Percentiles rank a stretch among this genome's conserved stretches.
phyloP scores from a whole-genome alignment of 306 rosid species.

The Hippophae rhamnoides region DNA sequence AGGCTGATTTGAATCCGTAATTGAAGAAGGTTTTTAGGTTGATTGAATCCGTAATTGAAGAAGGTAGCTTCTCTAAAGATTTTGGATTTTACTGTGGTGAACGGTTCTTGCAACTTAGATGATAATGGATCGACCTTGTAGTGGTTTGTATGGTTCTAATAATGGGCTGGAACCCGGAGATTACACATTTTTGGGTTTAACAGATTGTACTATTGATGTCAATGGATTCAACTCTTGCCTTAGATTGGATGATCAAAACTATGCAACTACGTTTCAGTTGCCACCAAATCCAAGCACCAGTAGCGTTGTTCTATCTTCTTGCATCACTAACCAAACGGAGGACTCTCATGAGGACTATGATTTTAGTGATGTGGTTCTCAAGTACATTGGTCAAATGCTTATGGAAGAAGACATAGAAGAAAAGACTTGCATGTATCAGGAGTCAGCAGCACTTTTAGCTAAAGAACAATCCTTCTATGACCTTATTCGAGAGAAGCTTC shows the following conservation, averaged over 20 bases:
- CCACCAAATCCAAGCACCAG: conserved; percentile 6
- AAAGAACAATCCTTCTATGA: conserved; percentile 49
- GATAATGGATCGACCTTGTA: conserved; percentile 21
- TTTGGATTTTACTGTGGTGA: conserved; percentile 14
- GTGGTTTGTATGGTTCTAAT: conserved; percentile 11
- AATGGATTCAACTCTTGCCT: conserved; percentile 2
- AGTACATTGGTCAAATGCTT: conserved; percentile 47
- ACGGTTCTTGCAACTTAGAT: conserved; percentile 1
- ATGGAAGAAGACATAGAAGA: conserved; percentile 54
- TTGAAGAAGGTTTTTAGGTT: background rate
- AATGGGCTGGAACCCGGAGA: conserved; percentile 12
- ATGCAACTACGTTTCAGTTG: conserved; percentile 10
- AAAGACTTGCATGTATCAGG: conserved; percentile 38
- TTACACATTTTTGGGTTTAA: conserved; percentile 1
- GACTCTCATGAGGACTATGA: conserved; percentile 36
- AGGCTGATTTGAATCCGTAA: too few relatives aligned
- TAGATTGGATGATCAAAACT: conserved; percentile 12
- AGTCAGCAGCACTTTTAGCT: conserved; percentile 41
- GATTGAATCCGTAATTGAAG: background rate
- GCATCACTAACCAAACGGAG: conserved; percentile 8
- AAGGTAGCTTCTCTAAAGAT: background rate
- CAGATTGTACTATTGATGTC: conserved; percentile 1
- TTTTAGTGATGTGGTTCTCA: conserved; percentile 27
- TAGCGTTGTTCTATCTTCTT: background rate
- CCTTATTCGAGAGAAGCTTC: conserved; percentile 23